Percentiles rank a stretch among this genome's conserved stretches.
Evolutionary conservation across 257 asterid species (phyloP).

Genomic region (Plantago elongata): DNA sequence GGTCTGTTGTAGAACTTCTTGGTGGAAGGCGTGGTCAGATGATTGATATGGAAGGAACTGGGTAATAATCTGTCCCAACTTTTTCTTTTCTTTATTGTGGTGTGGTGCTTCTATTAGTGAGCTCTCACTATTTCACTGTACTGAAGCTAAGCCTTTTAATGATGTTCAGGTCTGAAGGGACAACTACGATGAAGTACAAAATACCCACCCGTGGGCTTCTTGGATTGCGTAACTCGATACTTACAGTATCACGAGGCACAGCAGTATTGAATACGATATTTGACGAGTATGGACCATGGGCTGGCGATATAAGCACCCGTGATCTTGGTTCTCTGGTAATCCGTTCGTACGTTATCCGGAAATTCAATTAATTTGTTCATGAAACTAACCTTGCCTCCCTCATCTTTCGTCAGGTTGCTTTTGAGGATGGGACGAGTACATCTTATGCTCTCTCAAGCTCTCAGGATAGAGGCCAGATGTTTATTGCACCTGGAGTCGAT

Average conservation of each 20-base stretch:
- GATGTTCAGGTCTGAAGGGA: slow-evolving; percentile 64
- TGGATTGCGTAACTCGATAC: slow-evolving; percentile 80
- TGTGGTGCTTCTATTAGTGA: neutral
- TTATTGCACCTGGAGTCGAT: slow-evolving; percentile 72
- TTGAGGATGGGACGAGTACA: slow-evolving; percentile 85
- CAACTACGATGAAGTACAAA: slow-evolving; percentile 71
- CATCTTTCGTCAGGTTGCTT: slow-evolving; percentile 55
- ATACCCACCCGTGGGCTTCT: slow-evolving; percentile 97
- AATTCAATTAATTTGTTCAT: neutral
- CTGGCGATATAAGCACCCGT: slow-evolving; percentile 92
- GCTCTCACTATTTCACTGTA: neutral
- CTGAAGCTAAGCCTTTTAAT: slow-evolving; percentile 14
- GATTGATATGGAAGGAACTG: slow-evolving; percentile 88
- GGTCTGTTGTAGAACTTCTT: slow-evolving; percentile 91
- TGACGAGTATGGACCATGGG: slow-evolving; percentile 91
- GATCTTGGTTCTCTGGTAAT: slow-evolving; percentile 94
- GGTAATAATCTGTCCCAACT: slow-evolving; percentile 39
- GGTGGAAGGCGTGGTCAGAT: slow-evolving; percentile 97
- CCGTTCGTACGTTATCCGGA: neutral
- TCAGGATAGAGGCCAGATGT: slow-evolving; percentile 95
- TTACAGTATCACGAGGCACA: slow-evolving; percentile 94
- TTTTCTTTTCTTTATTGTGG: neutral
- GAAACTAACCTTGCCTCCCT: neutral
- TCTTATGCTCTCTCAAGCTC: slow-evolving; percentile 87
- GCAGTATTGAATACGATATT: slow-evolving; percentile 89